Evolutionary conservation across 2,329 filamentous ascomycete genomes (phyloP).

Genomic region (Fusarium sp.): DNA sequence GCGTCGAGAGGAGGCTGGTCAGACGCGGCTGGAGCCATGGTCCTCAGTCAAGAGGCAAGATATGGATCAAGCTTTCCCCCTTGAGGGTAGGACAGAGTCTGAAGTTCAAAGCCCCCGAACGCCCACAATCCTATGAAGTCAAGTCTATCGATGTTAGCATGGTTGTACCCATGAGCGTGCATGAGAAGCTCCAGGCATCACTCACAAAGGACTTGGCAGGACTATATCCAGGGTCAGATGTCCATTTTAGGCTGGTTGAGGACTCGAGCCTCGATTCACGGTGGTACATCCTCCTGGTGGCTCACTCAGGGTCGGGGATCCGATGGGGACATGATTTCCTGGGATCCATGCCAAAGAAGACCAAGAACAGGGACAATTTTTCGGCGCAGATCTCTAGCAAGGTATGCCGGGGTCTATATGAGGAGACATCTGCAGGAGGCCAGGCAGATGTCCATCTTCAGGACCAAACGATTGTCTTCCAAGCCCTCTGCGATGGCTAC

Average conservation of each 20-base stretch:
- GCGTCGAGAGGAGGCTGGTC: conserved; percentile 59
- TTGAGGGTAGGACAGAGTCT: conserved; percentile 52
- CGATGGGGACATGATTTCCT: conserved; percentile 64
- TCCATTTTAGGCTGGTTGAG: conserved; percentile 61
- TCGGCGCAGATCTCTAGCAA: conserved; percentile 58
- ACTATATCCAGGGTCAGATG: conserved; percentile 58
- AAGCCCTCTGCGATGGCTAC: conserved; percentile 66
- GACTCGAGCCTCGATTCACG: conserved; percentile 64
- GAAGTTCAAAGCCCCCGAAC: conserved; percentile 47
- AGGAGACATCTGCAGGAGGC: conserved; percentile 59
- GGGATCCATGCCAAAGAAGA: conserved; percentile 57
- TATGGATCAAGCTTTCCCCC: conserved; percentile 57
- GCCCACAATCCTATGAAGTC: conserved; percentile 52
- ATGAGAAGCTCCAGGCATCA: conserved; percentile 54
- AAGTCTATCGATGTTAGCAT: conserved; percentile 63
- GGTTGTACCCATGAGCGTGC: conserved; percentile 60
- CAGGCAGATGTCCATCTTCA: conserved; percentile 69
- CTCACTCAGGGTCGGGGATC: conserved; percentile 58
- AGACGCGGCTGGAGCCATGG: conserved; percentile 65
- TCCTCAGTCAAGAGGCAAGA: conserved; percentile 54
- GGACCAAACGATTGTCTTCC: conserved; percentile 72
- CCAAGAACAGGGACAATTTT: conserved; percentile 43
- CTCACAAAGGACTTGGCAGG: conserved; percentile 55
- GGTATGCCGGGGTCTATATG: conserved; percentile 59
- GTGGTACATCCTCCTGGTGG: conserved; percentile 69